A percentile compares a stretch with the other conserved stretches of the same genome.
Evolutionary conservation across 345 rosid species (phyloP).

Genomic region (Corchorus capsularis): DNA sequence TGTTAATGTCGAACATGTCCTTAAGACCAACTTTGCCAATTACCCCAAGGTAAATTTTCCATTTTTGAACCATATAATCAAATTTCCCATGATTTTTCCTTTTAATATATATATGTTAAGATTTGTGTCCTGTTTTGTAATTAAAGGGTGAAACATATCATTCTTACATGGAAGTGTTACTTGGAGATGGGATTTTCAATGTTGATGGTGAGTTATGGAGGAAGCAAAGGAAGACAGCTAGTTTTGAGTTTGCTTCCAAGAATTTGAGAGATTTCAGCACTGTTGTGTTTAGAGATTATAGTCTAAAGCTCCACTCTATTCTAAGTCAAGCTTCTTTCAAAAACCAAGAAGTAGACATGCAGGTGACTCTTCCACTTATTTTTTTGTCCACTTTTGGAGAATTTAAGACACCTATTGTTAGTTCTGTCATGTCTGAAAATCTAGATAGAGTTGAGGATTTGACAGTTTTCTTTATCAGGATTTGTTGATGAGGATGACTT

Average conservation of each 20-base stretch:
- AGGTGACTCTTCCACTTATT: constrained; percentile 40
- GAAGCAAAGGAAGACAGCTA: constrained; percentile 89
- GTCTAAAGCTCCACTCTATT: constrained; percentile 73
- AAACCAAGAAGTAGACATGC: constrained; percentile 74
- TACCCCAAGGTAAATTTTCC: constrained; percentile 75
- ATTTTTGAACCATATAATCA: background rate
- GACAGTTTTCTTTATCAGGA: constrained; percentile 41
- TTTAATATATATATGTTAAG: background rate
- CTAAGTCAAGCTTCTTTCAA: constrained; percentile 54
- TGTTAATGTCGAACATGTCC: constrained; percentile 82
- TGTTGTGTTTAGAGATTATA: constrained; percentile 76
- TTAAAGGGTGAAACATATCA: constrained; percentile 85
- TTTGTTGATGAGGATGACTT: constrained; percentile 86
- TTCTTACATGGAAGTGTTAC: constrained; percentile 90
- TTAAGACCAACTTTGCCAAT: constrained; percentile 80
- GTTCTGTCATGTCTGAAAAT: no score
- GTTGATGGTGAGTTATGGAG: constrained; percentile 93
- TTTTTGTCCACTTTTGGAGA: background rate
- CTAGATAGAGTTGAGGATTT: background rate
- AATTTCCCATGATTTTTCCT: background rate
- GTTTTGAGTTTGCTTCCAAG: constrained; percentile 97
- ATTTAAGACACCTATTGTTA: constrained; percentile 23
- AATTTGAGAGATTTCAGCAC: constrained; percentile 90
- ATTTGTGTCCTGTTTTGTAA: constrained; percentile 6
- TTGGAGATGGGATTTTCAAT: constrained; percentile 91